Percentiles rank a stretch among this genome's conserved stretches.
Evolutionary conservation across 768 basidiomycete genomes (phyloP).

Genomic region (Podaxis pistillaris): DNA sequence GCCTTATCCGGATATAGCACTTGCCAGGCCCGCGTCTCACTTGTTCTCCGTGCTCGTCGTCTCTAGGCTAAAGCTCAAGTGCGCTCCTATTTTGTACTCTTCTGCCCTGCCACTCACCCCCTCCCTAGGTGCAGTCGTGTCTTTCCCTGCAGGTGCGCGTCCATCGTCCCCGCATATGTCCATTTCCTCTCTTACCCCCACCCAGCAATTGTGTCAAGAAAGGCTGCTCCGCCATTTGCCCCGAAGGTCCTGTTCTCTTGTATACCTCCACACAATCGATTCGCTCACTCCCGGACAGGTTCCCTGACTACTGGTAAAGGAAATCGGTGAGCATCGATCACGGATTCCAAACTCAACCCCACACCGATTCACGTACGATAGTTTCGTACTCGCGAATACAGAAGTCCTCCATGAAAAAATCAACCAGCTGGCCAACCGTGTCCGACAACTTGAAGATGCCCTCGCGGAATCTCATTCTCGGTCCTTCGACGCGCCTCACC

Average conservation of each 20-base stretch:
- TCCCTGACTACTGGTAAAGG: conserved; percentile 74
- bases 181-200: conserved; percentile 16
- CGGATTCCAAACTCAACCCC: conserved; percentile 6
- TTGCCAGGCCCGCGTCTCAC: conserved; percentile 15
- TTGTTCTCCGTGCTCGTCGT: conserved; percentile 17
- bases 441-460: conserved; percentile 69
- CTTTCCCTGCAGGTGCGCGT: conserved; percentile 60
- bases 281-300: conserved; percentile 34
- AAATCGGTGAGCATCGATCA: conserved; percentile 47
- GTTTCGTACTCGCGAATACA: conserved; percentile 72
- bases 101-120: conserved; percentile 16
- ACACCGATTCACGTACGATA: conserved; percentile 20
- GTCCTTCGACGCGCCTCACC: conserved; percentile 50
- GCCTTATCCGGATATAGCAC: conserved; percentile 19
- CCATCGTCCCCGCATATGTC: conserved; percentile 2
- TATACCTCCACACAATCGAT: conserved; percentile 14
- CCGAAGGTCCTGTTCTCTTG: conserved; percentile 43
- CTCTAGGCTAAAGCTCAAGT: conserved; percentile 66
- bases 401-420: conserved; percentile 72
- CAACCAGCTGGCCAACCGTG: conserved; percentile 53
- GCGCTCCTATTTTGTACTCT: conserved; percentile 25
- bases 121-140: conserved; percentile 54
- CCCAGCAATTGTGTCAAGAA: conserved; percentile 57
- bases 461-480: conserved; percentile 50
- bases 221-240: conserved; percentile 62